Evolutionary conservation across 129 eudicot genomes (phyloP).

Genomic region (Flaveria sonorensis): DNA sequence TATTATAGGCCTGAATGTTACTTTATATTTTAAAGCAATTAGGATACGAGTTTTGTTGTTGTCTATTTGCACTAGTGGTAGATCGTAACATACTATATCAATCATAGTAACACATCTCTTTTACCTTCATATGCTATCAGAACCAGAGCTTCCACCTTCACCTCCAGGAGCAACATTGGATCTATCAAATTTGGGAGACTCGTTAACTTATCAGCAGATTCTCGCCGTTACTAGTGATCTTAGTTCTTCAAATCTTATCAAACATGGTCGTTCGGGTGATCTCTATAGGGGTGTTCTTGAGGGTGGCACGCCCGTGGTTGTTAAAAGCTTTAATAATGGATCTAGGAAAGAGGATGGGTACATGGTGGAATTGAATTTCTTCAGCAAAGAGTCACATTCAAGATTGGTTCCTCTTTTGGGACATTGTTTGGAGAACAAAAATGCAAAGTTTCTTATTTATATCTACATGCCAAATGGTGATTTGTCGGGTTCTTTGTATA

Average conservation of each 20-base stretch:
- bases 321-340: slow-evolving; percentile 52
- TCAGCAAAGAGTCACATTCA: slow-evolving; percentile 72
- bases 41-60: too few species aligned
- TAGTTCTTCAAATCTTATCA: slow-evolving; percentile 59
- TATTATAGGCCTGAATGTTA: too few species aligned
- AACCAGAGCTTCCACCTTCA: slow-evolving; percentile 14
- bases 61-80: too few species aligned
- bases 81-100: too few species aligned
- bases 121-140: too few species aligned
- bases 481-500: slow-evolving; percentile 72
- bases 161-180: slow-evolving; percentile 47
- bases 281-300: slow-evolving; percentile 70
- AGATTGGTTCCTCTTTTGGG: slow-evolving; percentile 90
- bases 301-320: slow-evolving; percentile 64
- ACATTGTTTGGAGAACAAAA: slow-evolving; percentile 78
- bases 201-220: slow-evolving; percentile 71
- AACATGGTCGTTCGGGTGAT: slow-evolving; percentile 91
- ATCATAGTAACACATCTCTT: too few species aligned
- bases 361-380: slow-evolving; percentile 66
- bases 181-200: slow-evolving; percentile 61
- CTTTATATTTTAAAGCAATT: too few species aligned
- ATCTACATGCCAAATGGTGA: slow-evolving; percentile 87
- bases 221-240: slow-evolving; percentile 64
- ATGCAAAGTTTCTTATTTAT: slow-evolving; percentile 67
- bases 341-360: slow-evolving; percentile 60